Percentiles rank a stretch among this genome's conserved stretches.
Evolutionary conservation across 2,329 filamentous ascomycete species (phyloP).

Genomic region (Colletotrichum brevisporum): DNA sequence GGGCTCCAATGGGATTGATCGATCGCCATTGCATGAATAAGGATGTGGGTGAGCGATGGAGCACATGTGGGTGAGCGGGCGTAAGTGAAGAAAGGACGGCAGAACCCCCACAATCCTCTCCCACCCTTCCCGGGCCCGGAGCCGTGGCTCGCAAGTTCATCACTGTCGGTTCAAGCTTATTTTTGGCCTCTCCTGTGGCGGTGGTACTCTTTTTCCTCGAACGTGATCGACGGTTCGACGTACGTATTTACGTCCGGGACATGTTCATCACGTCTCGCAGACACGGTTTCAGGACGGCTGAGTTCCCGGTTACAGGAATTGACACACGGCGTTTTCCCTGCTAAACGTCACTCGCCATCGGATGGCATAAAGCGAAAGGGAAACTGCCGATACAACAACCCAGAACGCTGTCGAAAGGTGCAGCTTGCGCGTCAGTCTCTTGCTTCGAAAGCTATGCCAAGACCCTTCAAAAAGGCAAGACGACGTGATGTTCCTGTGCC

Average conservation of each 20-base stretch:
- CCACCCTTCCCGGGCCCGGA: constrained; percentile 12
- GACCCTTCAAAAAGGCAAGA: not conserved
- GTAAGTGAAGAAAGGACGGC: too few relatives aligned
- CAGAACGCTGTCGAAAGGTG: too few relatives aligned
- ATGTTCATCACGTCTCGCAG: constrained; percentile 13
- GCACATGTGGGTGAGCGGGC: too few relatives aligned
- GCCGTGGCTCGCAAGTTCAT: constrained; percentile 8
- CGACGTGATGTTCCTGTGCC: not conserved
- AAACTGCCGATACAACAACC: too few relatives aligned
- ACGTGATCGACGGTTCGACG: not conserved
- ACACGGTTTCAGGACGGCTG: constrained; percentile 1
- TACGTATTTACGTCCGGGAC: not conserved
- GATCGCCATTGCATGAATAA: too few relatives aligned
- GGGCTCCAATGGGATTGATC: too few relatives aligned
- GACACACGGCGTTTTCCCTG: not conserved
- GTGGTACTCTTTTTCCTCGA: too few relatives aligned
- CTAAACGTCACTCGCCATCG: constrained; percentile 7
- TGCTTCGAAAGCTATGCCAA: not conserved
- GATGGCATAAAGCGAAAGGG: not conserved
- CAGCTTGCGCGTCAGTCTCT: too few relatives aligned
- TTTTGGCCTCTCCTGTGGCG: too few relatives aligned
- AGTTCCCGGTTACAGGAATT: constrained; percentile 17
- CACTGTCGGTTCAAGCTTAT: constrained; percentile 16
- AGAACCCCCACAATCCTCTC: constrained; percentile 15
- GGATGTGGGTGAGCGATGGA: too few relatives aligned